Conservation (phyloP, 2,329 filamentous ascomycete species). For the Diaporthe sp. region DNA sequence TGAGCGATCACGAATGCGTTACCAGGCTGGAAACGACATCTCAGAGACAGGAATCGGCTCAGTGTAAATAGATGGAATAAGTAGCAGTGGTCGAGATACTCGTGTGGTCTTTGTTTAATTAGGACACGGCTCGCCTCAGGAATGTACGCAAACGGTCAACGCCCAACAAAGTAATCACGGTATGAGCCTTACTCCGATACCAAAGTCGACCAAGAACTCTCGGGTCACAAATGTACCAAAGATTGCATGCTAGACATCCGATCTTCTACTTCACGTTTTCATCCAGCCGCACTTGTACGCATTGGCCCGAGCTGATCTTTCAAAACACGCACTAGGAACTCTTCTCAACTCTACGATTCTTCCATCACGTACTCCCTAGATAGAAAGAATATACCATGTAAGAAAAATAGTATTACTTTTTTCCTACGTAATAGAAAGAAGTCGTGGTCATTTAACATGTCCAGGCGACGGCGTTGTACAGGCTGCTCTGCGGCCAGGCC, state of each 20-base stretch:
- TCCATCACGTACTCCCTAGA: background rate
- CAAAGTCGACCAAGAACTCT: background rate
- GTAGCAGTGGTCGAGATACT: background rate
- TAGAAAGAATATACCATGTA: background rate
- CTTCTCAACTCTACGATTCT: background rate
- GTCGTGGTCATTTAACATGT: background rate
- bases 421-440: too few species aligned
- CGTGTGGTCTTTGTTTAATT: background rate
- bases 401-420: too few species aligned
- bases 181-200: background rate
- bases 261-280: background rate
- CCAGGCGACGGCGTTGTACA: too few species aligned
- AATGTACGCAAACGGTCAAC: constrained; percentile 18
- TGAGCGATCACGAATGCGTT: background rate
- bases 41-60: background rate
- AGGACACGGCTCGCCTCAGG: background rate
- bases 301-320: too few species aligned
- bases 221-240: background rate
- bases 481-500: background rate
- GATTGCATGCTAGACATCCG: background rate
- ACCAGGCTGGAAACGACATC: background rate
- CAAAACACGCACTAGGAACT: background rate
- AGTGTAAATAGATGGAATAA: background rate
- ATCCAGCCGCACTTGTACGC: background rate
- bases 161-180: background rate